Conservation (phyloP, 371 early-diverging fungal species). For the Lichtheimia hyalospora region DNA sequence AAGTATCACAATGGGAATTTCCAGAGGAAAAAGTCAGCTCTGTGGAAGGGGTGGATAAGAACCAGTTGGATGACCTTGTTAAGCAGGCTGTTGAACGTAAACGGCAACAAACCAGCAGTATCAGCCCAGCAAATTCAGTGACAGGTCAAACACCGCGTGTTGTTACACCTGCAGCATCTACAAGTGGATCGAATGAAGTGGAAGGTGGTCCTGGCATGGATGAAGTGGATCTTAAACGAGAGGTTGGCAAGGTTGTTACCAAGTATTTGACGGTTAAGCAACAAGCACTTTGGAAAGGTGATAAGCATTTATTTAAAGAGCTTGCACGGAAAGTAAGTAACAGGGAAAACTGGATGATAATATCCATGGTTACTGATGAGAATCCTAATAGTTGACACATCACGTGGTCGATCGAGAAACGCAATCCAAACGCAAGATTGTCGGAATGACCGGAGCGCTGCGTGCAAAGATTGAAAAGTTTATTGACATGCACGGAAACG, state of each 20-base stretch:
- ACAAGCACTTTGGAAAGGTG: slow-evolving; percentile 36
- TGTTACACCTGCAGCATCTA: background rate
- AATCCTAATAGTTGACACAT: slow-evolving; percentile 37
- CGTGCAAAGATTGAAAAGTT: slow-evolving; percentile 47
- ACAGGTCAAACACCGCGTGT: background rate
- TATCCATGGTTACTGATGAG: background rate
- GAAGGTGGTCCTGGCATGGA: slow-evolving; percentile 7
- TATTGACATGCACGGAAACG: slow-evolving; percentile 43
- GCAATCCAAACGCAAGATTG: slow-evolving; percentile 34
- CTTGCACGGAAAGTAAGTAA: slow-evolving; percentile 45
- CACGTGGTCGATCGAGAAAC: slow-evolving; percentile 48
- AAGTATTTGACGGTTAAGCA: slow-evolving; percentile 41
- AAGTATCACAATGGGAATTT: slow-evolving; percentile 47
- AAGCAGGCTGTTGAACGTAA: background rate
- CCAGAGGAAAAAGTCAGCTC: slow-evolving; percentile 35
- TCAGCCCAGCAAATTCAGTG: background rate
- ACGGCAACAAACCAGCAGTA: background rate
- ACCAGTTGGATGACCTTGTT: slow-evolving; percentile 14
- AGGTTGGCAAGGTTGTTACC: slow-evolving; percentile 47
- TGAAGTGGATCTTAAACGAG: slow-evolving; percentile 42
- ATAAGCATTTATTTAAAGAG: slow-evolving; percentile 50
- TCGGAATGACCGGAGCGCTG: slow-evolving; percentile 25
- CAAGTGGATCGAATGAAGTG: background rate
- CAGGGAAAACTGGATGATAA: background rate
- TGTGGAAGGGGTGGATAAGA: slow-evolving; percentile 29